A percentile compares a stretch with the other conserved stretches of the same genome.
Evolutionary conservation across 495 filamentous ascomycete genomes (phyloP).

Genomic region (Lentithecium fluviatile): DNA sequence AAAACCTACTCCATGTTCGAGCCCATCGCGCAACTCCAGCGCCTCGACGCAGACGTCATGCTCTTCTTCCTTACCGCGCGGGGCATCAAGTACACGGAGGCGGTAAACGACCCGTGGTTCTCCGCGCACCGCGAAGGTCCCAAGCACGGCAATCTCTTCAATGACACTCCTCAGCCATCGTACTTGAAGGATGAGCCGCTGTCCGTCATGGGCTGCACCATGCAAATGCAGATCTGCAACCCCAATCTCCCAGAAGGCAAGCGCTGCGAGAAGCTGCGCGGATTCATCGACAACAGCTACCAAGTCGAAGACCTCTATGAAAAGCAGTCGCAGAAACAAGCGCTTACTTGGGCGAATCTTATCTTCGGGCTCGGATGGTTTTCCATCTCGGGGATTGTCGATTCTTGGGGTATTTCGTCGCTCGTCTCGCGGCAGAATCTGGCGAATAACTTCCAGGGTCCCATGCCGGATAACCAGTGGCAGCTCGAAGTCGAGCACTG

Average conservation of each 20-base stretch:
- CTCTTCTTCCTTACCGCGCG: conserved; percentile 13
- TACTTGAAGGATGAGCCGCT: conserved; percentile 2
- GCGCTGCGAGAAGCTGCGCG: background rate
- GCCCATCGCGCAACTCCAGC: conserved; percentile 8
- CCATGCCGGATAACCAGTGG: conserved; percentile 16
- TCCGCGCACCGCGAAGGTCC: background rate
- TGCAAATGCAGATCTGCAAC: conserved; percentile 16
- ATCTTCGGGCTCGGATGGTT: conserved; percentile 1
- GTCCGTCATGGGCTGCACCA: conserved; percentile 4
- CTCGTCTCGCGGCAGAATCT: conserved; percentile 8
- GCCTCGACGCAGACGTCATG: conserved; percentile 10
- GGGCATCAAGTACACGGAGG: background rate
- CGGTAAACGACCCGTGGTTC: conserved; percentile 8
- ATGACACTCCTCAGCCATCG: background rate
- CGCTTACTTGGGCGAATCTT: background rate
- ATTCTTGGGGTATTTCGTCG: background rate
- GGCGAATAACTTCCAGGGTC: background rate
- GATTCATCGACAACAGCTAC: background rate
- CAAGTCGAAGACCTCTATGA: background rate
- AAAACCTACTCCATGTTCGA: background rate
- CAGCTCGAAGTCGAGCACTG: conserved; percentile 17
- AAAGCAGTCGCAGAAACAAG: background rate
- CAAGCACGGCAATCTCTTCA: background rate
- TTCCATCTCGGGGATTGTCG: conserved; percentile 7
- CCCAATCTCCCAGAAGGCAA: conserved; percentile 4